Evolutionary conservation across 78 protist species (phyloP).

Genomic region (Dictyostelium intermedium): DNA sequence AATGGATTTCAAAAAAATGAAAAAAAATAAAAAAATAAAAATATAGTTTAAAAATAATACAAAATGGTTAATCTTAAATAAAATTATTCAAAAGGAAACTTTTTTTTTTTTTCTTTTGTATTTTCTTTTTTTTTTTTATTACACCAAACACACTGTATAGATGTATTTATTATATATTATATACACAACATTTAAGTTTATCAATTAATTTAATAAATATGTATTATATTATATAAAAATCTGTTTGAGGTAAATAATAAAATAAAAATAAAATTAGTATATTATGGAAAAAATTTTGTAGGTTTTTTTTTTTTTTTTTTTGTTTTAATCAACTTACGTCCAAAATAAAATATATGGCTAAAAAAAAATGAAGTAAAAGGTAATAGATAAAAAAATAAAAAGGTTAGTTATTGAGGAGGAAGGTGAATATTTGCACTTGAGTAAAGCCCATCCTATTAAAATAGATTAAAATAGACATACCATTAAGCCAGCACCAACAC

Average conservation of each 20-base stretch:
- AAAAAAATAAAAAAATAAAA: too few relatives aligned
- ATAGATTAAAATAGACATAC: not conserved
- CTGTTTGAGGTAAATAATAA: not conserved
- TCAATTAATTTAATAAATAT: constrained; percentile 5
- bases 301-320: not conserved
- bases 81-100: too few relatives aligned
- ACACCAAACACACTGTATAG: not conserved
- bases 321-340: not conserved
- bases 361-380: not conserved
- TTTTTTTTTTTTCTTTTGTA: too few relatives aligned
- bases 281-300: not conserved
- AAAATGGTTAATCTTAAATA: too few relatives aligned
- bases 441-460: too few relatives aligned
- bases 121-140: too few relatives aligned
- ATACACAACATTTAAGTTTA: not conserved
- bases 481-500: constrained; percentile 11
- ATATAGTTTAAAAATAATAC: too few relatives aligned
- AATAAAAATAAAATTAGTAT: not conserved
- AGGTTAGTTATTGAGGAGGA: not conserved
- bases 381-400: not conserved
- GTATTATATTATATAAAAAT: constrained; percentile 49
- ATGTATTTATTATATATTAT: not conserved
- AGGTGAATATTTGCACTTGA: too few relatives aligned
- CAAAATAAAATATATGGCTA: constrained; percentile 39
- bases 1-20: too few relatives aligned